Evolutionary conservation across 2,329 filamentous ascomycete genomes (phyloP), one percentile per base, ranked within the genome.

Genomic region (Xylariaceae sp.): DNA sequence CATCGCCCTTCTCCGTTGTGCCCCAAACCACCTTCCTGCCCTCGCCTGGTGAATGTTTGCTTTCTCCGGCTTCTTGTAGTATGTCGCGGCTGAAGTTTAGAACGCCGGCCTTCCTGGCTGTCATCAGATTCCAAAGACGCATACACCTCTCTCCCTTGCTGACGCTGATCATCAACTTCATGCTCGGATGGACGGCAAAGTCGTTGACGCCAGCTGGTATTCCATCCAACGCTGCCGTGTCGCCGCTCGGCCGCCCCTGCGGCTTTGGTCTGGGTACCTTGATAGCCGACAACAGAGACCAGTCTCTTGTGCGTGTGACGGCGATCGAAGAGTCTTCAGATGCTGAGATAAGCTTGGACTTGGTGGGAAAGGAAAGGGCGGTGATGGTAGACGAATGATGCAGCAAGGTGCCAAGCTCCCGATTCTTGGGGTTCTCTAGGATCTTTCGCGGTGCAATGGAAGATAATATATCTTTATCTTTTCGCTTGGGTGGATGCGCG

Each of bases 101-200:
- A 49, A 96, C 93, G 26, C 93, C 92, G 1, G 93, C 93, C 78
- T 96, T 97, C 78, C 94, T 96, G 14, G 93, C 95, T 2, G 94
- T 98, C 64, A 98, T 92, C 62, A 99, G 74, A 70, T 99, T 98
- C 95, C 95, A 99, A 63, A 98, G 75, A 63, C 95, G 82, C 90
- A 99, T 96, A 69, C 88, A 92, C 63, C 87, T 87, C 78, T 99
- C 95, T 63, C 92, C 92, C 68, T 89, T 91, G 65, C 91, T 89
- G 7, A 98, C 92, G 66, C 87, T 96, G 58, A 99, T 86, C 91
- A 98, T 96, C 47, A 99, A 80, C 77, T 97, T 98, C 84, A 96
- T 91, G 73, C 91, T 96, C 0, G 95, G 94, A 73, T 99, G 95
- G 23, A 99, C 89, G 2, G 94, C 92, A 73, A 99, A 96, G 73